Evolutionary conservation across 805 yeast species (phyloP).

Genomic region (Candida ovalis): DNA sequence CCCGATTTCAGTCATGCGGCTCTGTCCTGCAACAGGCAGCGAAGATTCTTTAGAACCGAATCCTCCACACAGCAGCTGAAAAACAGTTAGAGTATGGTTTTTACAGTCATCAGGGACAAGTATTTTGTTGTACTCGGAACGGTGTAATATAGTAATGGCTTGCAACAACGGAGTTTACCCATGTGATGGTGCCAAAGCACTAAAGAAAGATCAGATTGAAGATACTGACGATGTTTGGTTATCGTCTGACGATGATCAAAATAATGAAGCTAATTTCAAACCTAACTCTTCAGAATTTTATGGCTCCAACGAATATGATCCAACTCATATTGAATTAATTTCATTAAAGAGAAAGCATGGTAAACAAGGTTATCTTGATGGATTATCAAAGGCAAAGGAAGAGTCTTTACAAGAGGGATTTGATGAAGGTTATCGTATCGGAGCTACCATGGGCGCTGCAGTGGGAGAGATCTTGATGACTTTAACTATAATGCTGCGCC

Average conservation of each 20-base stretch:
- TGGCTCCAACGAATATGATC: slow-evolving; percentile 29
- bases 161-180: not conserved
- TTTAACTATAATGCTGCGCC: slow-evolving; percentile 19
- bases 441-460: slow-evolving; percentile 62
- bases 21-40: too few relatives aligned
- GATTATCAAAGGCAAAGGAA: slow-evolving; percentile 67
- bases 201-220: not conserved
- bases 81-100: not conserved
- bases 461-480: slow-evolving; percentile 65
- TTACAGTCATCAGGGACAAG: too few relatives aligned
- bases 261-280: slow-evolving; percentile 23
- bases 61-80: not conserved
- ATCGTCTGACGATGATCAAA: slow-evolving; percentile 27
- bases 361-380: slow-evolving; percentile 83
- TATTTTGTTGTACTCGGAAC: too few relatives aligned
- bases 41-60: not conserved
- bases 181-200: not conserved
- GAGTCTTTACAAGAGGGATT: slow-evolving; percentile 72
- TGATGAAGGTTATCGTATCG: slow-evolving; percentile 72
- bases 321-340: slow-evolving; percentile 25
- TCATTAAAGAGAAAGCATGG: slow-evolving; percentile 58
- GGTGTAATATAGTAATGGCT: not conserved
- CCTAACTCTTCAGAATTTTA: slow-evolving; percentile 33
- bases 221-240: slow-evolving; percentile 32
- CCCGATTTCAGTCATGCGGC: too few relatives aligned